Evolutionary conservation across 2,329 filamentous ascomycete genomes (phyloP).

Genomic region (Claviceps africana): DNA sequence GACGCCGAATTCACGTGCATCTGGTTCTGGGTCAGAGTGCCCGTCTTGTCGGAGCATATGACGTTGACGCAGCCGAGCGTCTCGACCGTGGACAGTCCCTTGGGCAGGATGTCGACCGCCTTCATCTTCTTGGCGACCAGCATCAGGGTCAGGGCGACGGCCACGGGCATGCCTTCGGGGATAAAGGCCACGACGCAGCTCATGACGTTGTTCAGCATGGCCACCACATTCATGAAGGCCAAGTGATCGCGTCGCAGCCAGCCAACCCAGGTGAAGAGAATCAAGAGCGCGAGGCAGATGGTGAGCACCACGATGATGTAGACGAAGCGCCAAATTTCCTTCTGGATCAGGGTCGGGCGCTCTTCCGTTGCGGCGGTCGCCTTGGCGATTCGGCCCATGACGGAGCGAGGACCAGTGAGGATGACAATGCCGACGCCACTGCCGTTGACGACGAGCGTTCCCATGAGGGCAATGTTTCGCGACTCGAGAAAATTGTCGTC

Average conservation of each 20-base stretch:
- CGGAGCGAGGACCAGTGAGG: slow-evolving; percentile 24
- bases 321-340: slow-evolving; percentile 30
- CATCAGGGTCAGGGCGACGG: slow-evolving; percentile 26
- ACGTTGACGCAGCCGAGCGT: slow-evolving; percentile 30
- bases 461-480: slow-evolving; percentile 30
- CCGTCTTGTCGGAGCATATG: slow-evolving; percentile 29
- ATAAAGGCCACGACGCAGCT: slow-evolving; percentile 27
- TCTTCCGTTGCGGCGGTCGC: slow-evolving; percentile 24
- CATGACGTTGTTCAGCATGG: slow-evolving; percentile 32
- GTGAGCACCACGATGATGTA: slow-evolving; percentile 27
- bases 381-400: slow-evolving; percentile 28
- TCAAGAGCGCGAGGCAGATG: slow-evolving; percentile 22
- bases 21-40: slow-evolving; percentile 28
- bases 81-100: slow-evolving; percentile 27
- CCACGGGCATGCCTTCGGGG: slow-evolving; percentile 26
- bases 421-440: slow-evolving; percentile 25
- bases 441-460: slow-evolving; percentile 27
- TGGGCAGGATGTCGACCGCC: slow-evolving; percentile 26
- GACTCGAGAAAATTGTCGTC: slow-evolving; percentile 28
- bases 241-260: slow-evolving; percentile 25
- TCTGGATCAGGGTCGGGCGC: slow-evolving; percentile 25
- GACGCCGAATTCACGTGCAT: slow-evolving; percentile 28
- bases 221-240: slow-evolving; percentile 26
- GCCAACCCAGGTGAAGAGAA: slow-evolving; percentile 30
- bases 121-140: slow-evolving; percentile 30